Percentiles rank a stretch among this genome's conserved stretches.
Conservation (phyloP, 73 alveolate genomes). For the Vitrella brassicaformis region DNA sequence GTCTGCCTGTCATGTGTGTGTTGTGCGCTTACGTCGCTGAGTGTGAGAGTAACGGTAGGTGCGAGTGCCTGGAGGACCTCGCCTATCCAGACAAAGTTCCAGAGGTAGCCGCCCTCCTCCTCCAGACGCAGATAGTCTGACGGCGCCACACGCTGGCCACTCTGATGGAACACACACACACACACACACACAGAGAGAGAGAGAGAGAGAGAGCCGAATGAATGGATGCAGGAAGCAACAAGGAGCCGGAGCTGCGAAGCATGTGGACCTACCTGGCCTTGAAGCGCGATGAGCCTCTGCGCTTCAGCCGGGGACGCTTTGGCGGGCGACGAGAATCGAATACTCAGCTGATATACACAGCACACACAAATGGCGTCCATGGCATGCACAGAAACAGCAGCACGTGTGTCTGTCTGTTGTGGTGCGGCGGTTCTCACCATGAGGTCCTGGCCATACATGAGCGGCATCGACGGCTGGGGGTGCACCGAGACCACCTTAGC, state of each 20-base stretch:
- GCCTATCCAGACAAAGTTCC: neutral
- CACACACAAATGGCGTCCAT: too few relatives aligned
- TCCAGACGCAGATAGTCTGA: neutral
- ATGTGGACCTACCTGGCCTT: too few relatives aligned
- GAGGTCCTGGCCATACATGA: neutral
- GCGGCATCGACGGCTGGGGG: neutral
- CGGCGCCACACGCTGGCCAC: neutral
- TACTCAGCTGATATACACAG: too few relatives aligned
- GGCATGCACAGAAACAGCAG: too few relatives aligned
- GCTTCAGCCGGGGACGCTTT: too few relatives aligned
- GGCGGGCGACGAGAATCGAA: too few relatives aligned
- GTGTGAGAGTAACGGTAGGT: too few relatives aligned
- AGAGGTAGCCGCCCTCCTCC: neutral
- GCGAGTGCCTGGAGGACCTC: neutral
- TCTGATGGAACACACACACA: neutral
- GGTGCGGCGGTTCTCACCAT: neutral
- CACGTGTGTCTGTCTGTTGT: neutral
- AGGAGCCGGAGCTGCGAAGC: too few relatives aligned
- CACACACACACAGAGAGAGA: neutral
- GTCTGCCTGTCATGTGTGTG: too few relatives aligned
- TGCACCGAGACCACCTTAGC: neutral
- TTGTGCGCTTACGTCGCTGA: too few relatives aligned
- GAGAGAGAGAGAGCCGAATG: neutral
- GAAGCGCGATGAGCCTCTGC: neutral
- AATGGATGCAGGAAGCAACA: too few relatives aligned